phyloP scores from a whole-genome alignment of 371 early-diverging fungal species.

The Mortierella sp. region DNA sequence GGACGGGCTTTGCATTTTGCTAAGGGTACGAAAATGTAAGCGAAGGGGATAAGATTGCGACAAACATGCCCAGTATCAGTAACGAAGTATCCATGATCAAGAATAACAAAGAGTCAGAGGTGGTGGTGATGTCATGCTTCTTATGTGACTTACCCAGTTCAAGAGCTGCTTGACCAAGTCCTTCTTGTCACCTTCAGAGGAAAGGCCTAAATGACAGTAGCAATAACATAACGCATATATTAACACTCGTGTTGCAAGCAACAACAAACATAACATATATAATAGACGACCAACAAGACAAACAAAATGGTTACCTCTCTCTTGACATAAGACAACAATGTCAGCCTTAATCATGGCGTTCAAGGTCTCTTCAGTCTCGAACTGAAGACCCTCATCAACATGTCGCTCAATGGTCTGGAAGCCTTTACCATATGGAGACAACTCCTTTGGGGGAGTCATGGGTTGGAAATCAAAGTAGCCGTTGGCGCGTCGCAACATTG shows the following conservation, averaged over 20 bases:
- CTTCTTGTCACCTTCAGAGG: constrained; percentile 74
- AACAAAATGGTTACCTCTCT: constrained; percentile 66
- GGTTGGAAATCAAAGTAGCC: constrained; percentile 45
- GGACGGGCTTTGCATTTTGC: constrained; percentile 75
- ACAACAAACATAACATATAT: background rate
- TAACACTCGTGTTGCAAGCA: background rate
- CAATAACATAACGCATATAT: too few relatives aligned
- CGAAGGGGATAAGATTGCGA: background rate
- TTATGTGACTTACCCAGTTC: constrained; percentile 65
- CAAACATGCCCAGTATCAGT: background rate
- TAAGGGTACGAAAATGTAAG: constrained; percentile 16
- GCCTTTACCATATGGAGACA: constrained; percentile 23
- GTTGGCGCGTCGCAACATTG: constrained; percentile 49
- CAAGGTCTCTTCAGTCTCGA: constrained; percentile 63
- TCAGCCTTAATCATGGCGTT: constrained; percentile 75
- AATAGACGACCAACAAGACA: background rate
- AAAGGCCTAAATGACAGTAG: constrained; percentile 61
- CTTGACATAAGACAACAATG: constrained; percentile 79
- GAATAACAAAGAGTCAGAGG: background rate
- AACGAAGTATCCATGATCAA: background rate
- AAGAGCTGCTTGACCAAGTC: constrained; percentile 70
- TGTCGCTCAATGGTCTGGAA: constrained; percentile 67
- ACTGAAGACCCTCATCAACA: constrained; percentile 68
- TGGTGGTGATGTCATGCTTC: background rate
- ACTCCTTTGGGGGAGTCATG: constrained; percentile 23